Evolutionary conservation across 2,329 filamentous ascomycete species (phyloP).

Genomic region (Hypoxylon sp.): DNA sequence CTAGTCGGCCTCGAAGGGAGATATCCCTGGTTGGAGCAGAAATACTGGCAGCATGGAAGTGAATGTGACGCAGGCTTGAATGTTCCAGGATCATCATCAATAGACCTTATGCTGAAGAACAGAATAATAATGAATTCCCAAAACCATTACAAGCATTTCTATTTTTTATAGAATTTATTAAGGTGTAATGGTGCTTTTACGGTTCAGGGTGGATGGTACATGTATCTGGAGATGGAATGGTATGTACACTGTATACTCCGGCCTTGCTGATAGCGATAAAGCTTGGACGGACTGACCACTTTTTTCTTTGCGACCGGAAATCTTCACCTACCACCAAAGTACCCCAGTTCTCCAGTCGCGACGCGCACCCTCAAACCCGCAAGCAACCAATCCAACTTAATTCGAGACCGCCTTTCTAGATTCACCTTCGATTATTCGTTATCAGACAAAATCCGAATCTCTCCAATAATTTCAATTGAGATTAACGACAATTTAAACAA

Average conservation of each 20-base stretch:
- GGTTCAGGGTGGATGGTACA: background rate
- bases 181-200: background rate
- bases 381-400: conserved; percentile 11
- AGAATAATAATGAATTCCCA: conserved; percentile 30
- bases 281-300: conserved; percentile 31
- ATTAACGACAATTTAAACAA: background rate
- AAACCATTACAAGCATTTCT: conserved; percentile 6
- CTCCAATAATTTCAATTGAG: conserved; percentile 17
- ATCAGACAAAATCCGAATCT: background rate
- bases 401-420: conserved; percentile 7
- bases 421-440: conserved; percentile 1
- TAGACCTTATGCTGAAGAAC: conserved; percentile 29
- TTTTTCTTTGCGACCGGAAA: conserved; percentile 36
- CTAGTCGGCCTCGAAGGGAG: conserved; percentile 26
- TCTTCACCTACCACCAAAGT: conserved; percentile 1
- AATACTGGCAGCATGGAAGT: conserved; percentile 16
- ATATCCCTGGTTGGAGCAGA: conserved; percentile 4
- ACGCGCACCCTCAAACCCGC: conserved; percentile 27
- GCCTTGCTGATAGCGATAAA: conserved; percentile 29
- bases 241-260: background rate
- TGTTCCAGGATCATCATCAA: conserved; percentile 32
- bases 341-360: conserved; percentile 21
- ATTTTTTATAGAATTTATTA: conserved; percentile 1
- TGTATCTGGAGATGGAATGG: background rate
- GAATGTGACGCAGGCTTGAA: conserved; percentile 27